Evolutionary conservation across 73 alveolate genomes (phyloP).

Genomic region (Paramecium sonneborni): DNA sequence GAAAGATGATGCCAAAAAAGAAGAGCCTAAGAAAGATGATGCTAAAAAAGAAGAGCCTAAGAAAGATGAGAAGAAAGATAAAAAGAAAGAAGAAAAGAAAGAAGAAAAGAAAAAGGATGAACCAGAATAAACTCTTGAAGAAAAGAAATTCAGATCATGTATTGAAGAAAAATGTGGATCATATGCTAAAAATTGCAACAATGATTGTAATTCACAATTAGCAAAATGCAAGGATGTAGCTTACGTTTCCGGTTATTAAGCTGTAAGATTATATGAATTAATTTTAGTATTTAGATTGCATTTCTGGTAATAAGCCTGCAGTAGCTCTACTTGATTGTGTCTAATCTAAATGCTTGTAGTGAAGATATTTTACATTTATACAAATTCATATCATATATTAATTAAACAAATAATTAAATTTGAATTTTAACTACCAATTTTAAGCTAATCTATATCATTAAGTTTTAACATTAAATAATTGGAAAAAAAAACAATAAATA

Average conservation of each 20-base stretch:
- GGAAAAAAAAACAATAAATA: neutral
- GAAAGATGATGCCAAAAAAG: neutral
- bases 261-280: neutral
- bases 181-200: neutral
- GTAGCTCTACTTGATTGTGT: slow-evolving; percentile 3
- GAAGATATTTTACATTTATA: neutral
- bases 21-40: neutral
- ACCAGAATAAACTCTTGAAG: neutral
- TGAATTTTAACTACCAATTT: neutral
- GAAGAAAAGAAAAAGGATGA: neutral
- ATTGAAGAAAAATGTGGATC: neutral
- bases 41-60: neutral
- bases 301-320: neutral
- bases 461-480: too few species aligned
- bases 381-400: neutral
- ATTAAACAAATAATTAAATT: neutral
- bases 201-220: neutral
- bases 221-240: neutral
- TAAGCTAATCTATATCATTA: too few species aligned
- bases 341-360: neutral
- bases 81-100: neutral
- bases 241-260: neutral
- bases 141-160: neutral
- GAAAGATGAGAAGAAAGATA: neutral
- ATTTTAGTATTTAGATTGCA: slow-evolving; percentile 7